Evolutionary conservation across 177 flowering plant species (phyloP).

Genomic region (Vitis hybrid): DNA sequence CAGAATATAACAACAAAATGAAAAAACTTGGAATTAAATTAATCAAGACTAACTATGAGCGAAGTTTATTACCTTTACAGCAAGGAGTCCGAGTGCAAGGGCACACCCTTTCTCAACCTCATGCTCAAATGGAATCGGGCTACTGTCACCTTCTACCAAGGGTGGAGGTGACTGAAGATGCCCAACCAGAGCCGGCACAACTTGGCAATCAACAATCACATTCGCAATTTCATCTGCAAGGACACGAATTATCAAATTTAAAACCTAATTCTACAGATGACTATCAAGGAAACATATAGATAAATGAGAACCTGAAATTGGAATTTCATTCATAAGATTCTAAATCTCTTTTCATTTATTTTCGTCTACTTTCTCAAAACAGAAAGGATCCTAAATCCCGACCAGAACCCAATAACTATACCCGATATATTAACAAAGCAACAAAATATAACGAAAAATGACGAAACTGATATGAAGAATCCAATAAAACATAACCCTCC

Average conservation of each 20-base stretch:
- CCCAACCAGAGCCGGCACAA: slow-evolving; percentile 62
- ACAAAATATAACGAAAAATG: too few species aligned
- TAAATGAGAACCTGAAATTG: too few species aligned
- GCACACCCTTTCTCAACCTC: slow-evolving; percentile 85
- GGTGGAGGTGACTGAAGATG: slow-evolving; percentile 58
- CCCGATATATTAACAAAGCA: too few species aligned
- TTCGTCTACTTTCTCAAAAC: too few species aligned
- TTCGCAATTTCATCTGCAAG: slow-evolving; percentile 68
- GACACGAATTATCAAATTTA: neutral
- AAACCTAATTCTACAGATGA: neutral
- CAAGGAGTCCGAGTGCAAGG: slow-evolving; percentile 73
- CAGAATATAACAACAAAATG: neutral
- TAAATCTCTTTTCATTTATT: neutral
- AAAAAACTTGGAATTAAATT: neutral
- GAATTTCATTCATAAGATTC: neutral
- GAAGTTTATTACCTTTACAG: slow-evolving; percentile 54
- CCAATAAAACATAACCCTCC: too few species aligned
- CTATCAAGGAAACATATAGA: too few species aligned
- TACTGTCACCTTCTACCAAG: slow-evolving; percentile 20
- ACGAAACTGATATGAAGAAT: too few species aligned
- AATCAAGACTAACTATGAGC: neutral
- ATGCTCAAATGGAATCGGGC: slow-evolving; percentile 45
- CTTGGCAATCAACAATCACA: slow-evolving; percentile 72
- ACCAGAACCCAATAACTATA: too few species aligned
- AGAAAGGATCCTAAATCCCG: too few species aligned